Conservation (phyloP, 371 early-diverging fungal species). For the Rhizomucor miehei region DNA sequence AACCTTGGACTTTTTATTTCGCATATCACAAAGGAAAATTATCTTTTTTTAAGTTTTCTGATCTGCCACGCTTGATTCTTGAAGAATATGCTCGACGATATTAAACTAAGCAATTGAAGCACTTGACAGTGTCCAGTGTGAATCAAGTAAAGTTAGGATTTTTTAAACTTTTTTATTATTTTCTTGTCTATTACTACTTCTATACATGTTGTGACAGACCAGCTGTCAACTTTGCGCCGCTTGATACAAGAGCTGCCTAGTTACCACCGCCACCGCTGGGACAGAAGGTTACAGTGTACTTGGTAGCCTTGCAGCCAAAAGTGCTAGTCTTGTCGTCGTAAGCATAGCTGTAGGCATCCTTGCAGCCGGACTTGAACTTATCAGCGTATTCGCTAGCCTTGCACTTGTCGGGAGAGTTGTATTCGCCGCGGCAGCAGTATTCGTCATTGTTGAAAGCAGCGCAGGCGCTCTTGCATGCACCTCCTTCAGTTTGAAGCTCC, state of each 20-base stretch:
- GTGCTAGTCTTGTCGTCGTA: slow-evolving; percentile 27
- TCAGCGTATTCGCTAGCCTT: slow-evolving; percentile 23
- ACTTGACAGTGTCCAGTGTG: no score
- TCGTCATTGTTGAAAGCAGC: slow-evolving; percentile 29
- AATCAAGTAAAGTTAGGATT: no score
- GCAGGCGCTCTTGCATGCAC: slow-evolving; percentile 41
- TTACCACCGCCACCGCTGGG: slow-evolving; percentile 6
- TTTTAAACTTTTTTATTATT: no score
- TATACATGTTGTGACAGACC: not conserved
- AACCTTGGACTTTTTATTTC: no score
- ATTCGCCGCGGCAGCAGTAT: slow-evolving; percentile 39
- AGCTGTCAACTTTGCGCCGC: not conserved
- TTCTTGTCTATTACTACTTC: no score
- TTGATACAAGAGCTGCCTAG: not conserved
- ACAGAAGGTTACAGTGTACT: slow-evolving; percentile 25
- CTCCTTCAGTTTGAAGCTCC: slow-evolving; percentile 24
- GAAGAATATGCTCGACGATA: no score
- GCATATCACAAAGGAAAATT: no score
- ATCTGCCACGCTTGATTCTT: no score
- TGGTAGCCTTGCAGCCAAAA: slow-evolving; percentile 15
- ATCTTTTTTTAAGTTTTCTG: no score
- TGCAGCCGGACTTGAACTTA: slow-evolving; percentile 31
- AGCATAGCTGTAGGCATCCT: slow-evolving; percentile 41
- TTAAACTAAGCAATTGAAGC: no score
- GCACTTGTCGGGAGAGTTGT: slow-evolving; percentile 24